Evolutionary conservation across 305 asterid species (phyloP), one percentile per base, ranked within the genome.

Genomic region (Fraxinus floribunda): DNA sequence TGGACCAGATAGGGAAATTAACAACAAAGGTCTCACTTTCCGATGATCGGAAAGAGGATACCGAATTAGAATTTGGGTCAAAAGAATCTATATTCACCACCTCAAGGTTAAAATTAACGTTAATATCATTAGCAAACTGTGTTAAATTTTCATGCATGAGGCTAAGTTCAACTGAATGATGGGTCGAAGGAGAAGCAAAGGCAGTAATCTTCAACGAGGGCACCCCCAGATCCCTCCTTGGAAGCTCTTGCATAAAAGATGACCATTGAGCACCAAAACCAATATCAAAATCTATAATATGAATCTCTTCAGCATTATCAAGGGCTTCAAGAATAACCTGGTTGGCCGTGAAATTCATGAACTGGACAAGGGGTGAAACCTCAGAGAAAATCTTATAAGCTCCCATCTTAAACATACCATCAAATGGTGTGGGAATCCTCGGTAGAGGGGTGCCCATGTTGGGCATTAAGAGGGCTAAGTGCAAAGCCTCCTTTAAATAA

Each of bases 221-320:
- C 5, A 77, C 20, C 20, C 85, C 88, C 26, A 81, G 78, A 66
- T 81, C 87, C 78, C 80, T 80, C 62, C 77, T 82, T 0, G 91
- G 91, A 38, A 91, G 90, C 78, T 91, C 94, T 77, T 87, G 91
- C 89, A 91, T 89, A 78, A 91, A 90, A 24, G 94, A 90, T 79
- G 94, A 85, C 94, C 94, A 91, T 22, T 90, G 93, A 70, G 89
- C 94, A 70, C 94, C 94, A 82, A 85, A 82, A 11, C 94, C 94
- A 10, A 91, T 87, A 78, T 91, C 94, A 44, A 91, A 91, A 60
- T 91, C 94, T 3, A 91, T 76, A 35, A 91, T 78, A 46, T 91
- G 94, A 80, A 91, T 85, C 7, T 66, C 77, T 30, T 84, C 86
- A 0, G 85, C 79, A 32, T 83, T 83, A 60, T 82, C 91, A 22